Base-by-base conservation (phyloP, 129 eudicot species). In the Pittosporum tobira region DNA sequence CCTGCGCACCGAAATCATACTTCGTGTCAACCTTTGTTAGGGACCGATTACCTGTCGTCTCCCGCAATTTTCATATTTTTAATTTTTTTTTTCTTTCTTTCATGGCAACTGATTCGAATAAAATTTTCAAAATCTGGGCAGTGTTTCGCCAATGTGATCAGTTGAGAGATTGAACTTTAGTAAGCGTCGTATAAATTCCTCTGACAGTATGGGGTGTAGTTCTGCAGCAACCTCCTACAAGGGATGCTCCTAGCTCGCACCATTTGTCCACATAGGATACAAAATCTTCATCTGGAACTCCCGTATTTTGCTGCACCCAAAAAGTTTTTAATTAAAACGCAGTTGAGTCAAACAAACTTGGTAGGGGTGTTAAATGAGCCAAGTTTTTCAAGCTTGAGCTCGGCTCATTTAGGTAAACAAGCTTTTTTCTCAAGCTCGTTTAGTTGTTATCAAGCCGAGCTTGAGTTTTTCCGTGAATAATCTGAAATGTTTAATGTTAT, bases 161-260 rank as follows among this genome's bases (percentile, higher is more conserved):
- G 26, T 56, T 23, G 31, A 38, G 13, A 19, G 61, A 56, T 27
- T 31, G 79, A 59, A 66, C 65, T 72, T 23, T 22, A 25, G 78
- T 52, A 44, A 90, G 84, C 52, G 80, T 71, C 62, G 53, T 71
- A 47, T 70, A 77, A 37, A 90, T 90, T 53, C 78, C 81, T 60
- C 72, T 69, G 50, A 90, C 80, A 14, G 95, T 90, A 48, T 77
- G 50, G 1, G 97, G 97, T 51, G 97, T 90, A 20, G 97, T 90
- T 75, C 97, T 70, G 73, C 97, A 90, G 60, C 97, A 90, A 67
- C 97, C 97, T 57, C 97, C 97, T 31, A 90, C 81, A 38, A 90
- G 85, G 13, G 97, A 82, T 6, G 95, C 97, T 44, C 97, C 97
- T 59, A 62, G 82, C 63, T 90, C 93, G 1, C 95, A 83, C 97